Percentiles rank a stretch among this genome's conserved stretches.
These are phyloP conservation scores for Yamadazyma kanchanaburiensis DNA, from an alignment of 1,139 yeast species.

Conservation along the genomic window DNA sequence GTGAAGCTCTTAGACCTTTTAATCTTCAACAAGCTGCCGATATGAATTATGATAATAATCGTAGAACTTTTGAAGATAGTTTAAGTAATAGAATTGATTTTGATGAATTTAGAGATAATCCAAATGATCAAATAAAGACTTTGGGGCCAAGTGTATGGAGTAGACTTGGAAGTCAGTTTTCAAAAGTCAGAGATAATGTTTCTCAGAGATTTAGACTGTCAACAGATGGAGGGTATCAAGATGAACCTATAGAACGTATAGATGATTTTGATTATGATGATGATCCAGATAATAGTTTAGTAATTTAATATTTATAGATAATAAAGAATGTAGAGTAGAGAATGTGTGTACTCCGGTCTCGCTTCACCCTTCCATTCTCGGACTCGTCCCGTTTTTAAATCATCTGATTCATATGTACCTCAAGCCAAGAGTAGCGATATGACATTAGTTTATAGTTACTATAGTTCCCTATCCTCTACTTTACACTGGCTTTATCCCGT, in stretches of 20 bases:
- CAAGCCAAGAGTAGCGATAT: too few relatives aligned
- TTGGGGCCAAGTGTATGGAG: slow-evolving; percentile 17
- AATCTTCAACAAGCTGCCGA: slow-evolving; percentile 24
- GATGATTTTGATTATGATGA: slow-evolving; percentile 26
- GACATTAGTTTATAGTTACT: too few relatives aligned
- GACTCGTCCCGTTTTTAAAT: too few relatives aligned
- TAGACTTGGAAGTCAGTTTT: slow-evolving; percentile 23
- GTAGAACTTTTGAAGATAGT: slow-evolving; percentile 21
- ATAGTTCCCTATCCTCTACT: too few relatives aligned
- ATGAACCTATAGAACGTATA: slow-evolving; percentile 10
- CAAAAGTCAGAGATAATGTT: slow-evolving; percentile 18
- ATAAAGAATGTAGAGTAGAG: too few relatives aligned
- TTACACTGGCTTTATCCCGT: too few relatives aligned
- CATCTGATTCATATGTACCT: too few relatives aligned
- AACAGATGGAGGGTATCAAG: slow-evolving; percentile 11
- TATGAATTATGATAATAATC: slow-evolving; percentile 28
- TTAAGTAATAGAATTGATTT: slow-evolving; percentile 11
- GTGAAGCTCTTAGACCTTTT: slow-evolving; percentile 25
- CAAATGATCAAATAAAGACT: neutral
- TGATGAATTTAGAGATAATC: slow-evolving; percentile 9
- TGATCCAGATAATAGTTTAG: slow-evolving; percentile 18
- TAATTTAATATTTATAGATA: slow-evolving; percentile 7
- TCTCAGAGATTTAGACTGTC: slow-evolving; percentile 12
- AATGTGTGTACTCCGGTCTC: too few relatives aligned
- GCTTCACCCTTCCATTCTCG: too few relatives aligned